A percentile compares a stretch with the other conserved stretches of the same genome.
phyloP scores from a whole-genome alignment of 495 filamentous ascomycete genomes.

The Penicillium lividum region DNA sequence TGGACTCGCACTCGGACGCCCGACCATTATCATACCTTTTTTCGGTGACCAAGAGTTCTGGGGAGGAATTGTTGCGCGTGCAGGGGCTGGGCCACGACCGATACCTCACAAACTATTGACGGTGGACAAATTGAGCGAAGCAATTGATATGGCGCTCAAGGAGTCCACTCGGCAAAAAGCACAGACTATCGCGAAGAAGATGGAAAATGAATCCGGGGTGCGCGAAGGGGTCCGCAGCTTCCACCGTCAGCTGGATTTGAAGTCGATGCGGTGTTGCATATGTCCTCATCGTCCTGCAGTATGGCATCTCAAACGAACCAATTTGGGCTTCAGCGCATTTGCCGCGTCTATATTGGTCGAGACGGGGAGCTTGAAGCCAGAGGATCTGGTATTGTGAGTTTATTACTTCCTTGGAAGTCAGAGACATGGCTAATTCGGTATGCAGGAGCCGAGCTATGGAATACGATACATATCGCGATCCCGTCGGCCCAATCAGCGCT shows the following conservation, averaged over 20 bases:
- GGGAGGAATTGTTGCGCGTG: slow-evolving; percentile 71
- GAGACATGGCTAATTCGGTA: neutral
- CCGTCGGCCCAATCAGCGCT: slow-evolving; percentile 71
- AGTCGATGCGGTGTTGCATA: slow-evolving; percentile 62
- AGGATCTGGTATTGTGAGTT: slow-evolving; percentile 67
- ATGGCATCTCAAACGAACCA: slow-evolving; percentile 66
- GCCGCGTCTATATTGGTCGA: slow-evolving; percentile 66
- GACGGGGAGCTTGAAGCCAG: slow-evolving; percentile 59
- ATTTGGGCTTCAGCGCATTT: slow-evolving; percentile 65
- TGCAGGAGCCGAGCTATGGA: slow-evolving; percentile 64
- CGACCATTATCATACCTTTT: slow-evolving; percentile 79
- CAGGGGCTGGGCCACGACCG: slow-evolving; percentile 71
- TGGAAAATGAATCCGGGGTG: slow-evolving; percentile 64
- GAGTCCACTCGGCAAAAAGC: slow-evolving; percentile 59
- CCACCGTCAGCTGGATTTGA: slow-evolving; percentile 63
- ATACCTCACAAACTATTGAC: slow-evolving; percentile 71
- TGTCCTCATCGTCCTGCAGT: slow-evolving; percentile 65
- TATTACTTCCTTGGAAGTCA: neutral
- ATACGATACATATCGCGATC: slow-evolving; percentile 71
- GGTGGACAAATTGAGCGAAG: slow-evolving; percentile 59
- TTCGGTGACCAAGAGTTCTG: slow-evolving; percentile 87
- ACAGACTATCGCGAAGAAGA: slow-evolving; percentile 56
- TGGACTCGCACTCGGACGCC: slow-evolving; percentile 66
- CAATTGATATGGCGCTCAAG: slow-evolving; percentile 59
- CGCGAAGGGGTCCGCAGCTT: slow-evolving; percentile 67